These are phyloP conservation scores for Coniosporium apollinis DNA, from an alignment of 495 filamentous ascomycete genomes.

Conservation along the genomic window DNA sequence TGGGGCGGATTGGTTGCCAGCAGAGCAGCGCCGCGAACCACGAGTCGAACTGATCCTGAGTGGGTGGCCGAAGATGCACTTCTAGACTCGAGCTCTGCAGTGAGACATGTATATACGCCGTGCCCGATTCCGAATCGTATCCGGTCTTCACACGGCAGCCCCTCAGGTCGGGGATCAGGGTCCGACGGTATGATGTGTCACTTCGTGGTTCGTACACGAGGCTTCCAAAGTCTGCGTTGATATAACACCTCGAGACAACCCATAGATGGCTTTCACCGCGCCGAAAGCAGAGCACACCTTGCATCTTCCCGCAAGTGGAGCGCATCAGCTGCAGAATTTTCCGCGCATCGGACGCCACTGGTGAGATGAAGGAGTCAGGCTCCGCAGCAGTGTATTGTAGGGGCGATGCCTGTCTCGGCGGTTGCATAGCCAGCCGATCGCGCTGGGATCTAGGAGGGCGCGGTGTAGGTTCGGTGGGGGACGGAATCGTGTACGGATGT, in stretches of 20 bases:
- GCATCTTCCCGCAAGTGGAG: conserved; percentile 49
- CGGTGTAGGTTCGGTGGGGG: conserved; percentile 8
- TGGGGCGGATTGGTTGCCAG: conserved; percentile 80
- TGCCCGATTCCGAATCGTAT: conserved; percentile 43
- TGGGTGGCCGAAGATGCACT: conserved; percentile 58
- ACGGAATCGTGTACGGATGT: conserved; percentile 12
- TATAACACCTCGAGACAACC: conserved; percentile 44
- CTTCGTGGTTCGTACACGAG: conserved; percentile 47
- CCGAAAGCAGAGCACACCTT: conserved; percentile 50
- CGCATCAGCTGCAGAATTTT: conserved; percentile 53
- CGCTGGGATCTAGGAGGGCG: conserved; percentile 10
- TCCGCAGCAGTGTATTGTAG: conserved; percentile 2
- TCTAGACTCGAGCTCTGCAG: conserved; percentile 50
- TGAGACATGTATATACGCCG: conserved; percentile 65
- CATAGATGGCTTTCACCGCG: conserved; percentile 36
- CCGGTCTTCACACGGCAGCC: conserved; percentile 57
- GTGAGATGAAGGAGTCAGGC: conserved; percentile 3
- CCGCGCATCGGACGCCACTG: conserved; percentile 30
- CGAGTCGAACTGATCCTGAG: conserved; percentile 60
- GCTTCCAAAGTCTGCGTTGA: conserved; percentile 48
- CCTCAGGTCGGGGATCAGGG: conserved; percentile 62
- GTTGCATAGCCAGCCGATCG: conserved; percentile 4
- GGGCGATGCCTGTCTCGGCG: conserved; percentile 8
- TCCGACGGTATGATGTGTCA: conserved; percentile 38
- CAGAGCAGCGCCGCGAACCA: conserved; percentile 90